phyloP scores from a whole-genome alignment of 441 rosid species.

The Aquilaria agallochum region DNA sequence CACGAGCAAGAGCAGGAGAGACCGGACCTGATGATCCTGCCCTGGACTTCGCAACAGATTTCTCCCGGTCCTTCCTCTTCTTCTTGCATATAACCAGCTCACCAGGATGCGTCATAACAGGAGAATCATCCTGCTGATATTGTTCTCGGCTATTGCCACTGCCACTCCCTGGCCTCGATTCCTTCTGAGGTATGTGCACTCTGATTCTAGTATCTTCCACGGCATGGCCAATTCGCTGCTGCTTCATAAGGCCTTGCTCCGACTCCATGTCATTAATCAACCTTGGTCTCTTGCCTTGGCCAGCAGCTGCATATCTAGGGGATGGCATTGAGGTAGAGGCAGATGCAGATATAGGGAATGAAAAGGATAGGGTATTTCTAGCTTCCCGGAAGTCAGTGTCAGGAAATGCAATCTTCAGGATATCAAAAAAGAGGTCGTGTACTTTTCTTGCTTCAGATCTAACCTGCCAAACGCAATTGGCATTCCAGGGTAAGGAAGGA shows the following conservation, averaged over 20 bases:
- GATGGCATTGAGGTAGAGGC: conserved; percentile 45
- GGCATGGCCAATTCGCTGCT: conserved; percentile 31
- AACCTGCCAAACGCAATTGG: conserved; percentile 48
- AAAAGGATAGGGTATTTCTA: conserved; percentile 68
- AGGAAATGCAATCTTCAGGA: conserved; percentile 92
- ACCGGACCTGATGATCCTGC: conserved; percentile 70
- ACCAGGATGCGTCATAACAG: conserved; percentile 76
- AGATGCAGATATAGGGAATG: conserved; percentile 46
- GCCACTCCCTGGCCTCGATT: conserved; percentile 55
- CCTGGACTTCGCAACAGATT: conserved; percentile 56
- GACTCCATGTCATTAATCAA: conserved; percentile 58
- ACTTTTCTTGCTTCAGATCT: conserved; percentile 96
- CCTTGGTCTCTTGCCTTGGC: conserved; percentile 70
- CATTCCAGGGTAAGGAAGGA: conserved; percentile 1
- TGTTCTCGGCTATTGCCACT: conserved; percentile 48
- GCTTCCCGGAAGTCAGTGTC: conserved; percentile 87
- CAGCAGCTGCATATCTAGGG: conserved; percentile 42
- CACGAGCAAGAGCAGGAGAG: conserved; percentile 77
- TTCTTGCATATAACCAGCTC: conserved; percentile 97
- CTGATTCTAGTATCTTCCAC: conserved; percentile 70
- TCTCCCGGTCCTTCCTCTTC: conserved; percentile 97
- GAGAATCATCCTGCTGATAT: conserved; percentile 61
- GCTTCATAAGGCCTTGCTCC: conserved; percentile 50
- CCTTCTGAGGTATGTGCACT: conserved; percentile 66
- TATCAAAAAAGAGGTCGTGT: conserved; percentile 93